Evolutionary conservation across 192 early-diverging fungal genomes (phyloP), one percentile per base, ranked within the genome.

Genomic region (Pilaira anomala): DNA sequence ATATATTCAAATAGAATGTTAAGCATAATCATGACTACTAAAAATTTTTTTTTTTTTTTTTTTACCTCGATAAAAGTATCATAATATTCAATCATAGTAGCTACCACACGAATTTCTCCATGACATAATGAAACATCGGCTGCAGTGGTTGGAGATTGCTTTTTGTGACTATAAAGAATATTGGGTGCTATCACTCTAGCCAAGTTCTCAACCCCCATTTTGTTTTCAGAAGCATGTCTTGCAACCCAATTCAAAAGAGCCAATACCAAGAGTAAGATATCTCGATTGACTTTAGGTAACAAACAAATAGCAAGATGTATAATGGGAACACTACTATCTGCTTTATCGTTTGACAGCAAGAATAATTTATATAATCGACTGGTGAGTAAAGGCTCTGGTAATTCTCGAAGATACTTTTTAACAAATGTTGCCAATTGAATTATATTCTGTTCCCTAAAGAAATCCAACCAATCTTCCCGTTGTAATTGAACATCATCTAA

Each of bases 81-180:
- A 54, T 68, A 59, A 42, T 68, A 29, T 45, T 62, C 41, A 36
- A 68, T 51, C 42, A 68, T 50, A 11, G 54, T 53, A 21, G 49
- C 48, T 21, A 68, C 52, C 3, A 61, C 66, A n/a, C 44, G 50
- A 51, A 62, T 68, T 13, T 61, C 66, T n/a, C 60, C 60, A 30
- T 46, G 56, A 9, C 56, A 36, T 11, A 14, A 28, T 0, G 39
- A 58, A 1, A 33, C 56, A 4, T 58, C 56, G 13, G 25, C 40
- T 3, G 19, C 9, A 50, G 22, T 3, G 1, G 56, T 21, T 12
- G 56, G 25, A 0, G 33, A 19, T 1, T 40, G 56, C 12, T 63
- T 30, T 19, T 63, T 63, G 48, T 82, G 82, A 68, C 90, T 87
- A 18, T 88, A 68, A 1, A 68, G 52, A 19, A 68, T 68, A 26